Conservation (phyloP, 129 eudicot genomes). For the Rutidosis leptorrhynchoides region DNA sequence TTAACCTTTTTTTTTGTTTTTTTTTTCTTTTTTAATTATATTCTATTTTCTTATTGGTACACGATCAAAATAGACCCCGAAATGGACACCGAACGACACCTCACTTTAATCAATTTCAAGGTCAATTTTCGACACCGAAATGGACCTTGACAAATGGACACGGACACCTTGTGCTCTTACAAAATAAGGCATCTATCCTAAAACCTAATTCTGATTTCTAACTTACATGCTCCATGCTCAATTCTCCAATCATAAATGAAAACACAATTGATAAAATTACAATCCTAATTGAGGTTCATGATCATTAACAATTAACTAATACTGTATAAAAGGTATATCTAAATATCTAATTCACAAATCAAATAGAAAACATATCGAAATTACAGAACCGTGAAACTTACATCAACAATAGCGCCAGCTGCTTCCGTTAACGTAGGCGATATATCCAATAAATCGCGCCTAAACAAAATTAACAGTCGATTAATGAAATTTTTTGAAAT, state of each 20-base stretch:
- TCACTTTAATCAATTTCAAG: no score
- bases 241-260: not conserved
- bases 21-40: no score
- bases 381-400: conserved; percentile 17
- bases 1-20: no score
- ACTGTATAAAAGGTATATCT: not conserved
- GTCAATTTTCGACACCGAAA: no score
- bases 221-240: not conserved
- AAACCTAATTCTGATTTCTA: not conserved
- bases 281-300: not conserved
- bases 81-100: no score
- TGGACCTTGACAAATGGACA: no score
- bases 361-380: not conserved
- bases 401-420: conserved; percentile 91
- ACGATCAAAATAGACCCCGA: no score
- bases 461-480: conserved; percentile 11
- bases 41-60: no score
- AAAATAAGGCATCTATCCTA: not conserved
- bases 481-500: not conserved
- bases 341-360: conserved; percentile 8
- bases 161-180: no score
- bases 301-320: not conserved
- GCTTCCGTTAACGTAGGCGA: conserved; percentile 82
- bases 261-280: not conserved
- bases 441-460: conserved; percentile 81